Conservation (phyloP, 306 rosid species). For the Rubus idaeus region DNA sequence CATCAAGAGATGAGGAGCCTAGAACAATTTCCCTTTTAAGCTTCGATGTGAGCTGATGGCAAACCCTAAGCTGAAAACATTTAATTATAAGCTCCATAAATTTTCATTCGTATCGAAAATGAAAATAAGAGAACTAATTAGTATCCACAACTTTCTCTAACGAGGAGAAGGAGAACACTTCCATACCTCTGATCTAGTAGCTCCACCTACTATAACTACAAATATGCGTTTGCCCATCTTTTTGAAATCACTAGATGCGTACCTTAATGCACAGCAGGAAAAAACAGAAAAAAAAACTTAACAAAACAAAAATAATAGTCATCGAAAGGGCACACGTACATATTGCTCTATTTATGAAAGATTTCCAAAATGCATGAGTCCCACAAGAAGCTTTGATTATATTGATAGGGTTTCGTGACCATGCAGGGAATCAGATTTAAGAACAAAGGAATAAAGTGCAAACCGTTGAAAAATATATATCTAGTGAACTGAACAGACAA, state of each 20-base stretch:
- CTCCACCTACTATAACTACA: slow-evolving; percentile 89
- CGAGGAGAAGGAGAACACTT: slow-evolving; percentile 1
- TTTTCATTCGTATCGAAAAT: not conserved
- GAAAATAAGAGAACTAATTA: not conserved
- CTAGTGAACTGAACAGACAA: not conserved
- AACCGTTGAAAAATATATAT: too few relatives aligned
- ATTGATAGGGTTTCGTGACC: not conserved
- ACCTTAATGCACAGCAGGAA: slow-evolving; percentile 28
- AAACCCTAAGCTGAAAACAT: slow-evolving; percentile 76
- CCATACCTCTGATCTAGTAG: slow-evolving; percentile 91
- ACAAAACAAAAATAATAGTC: slow-evolving; percentile 29
- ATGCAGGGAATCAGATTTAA: not conserved
- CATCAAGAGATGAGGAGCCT: slow-evolving; percentile 86
- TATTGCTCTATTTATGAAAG: too few relatives aligned
- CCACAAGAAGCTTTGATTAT: not conserved
- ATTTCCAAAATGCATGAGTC: not conserved
- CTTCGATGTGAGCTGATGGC: slow-evolving; percentile 79
- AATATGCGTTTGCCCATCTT: slow-evolving; percentile 85
- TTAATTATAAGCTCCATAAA: slow-evolving; percentile 10
- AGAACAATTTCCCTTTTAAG: slow-evolving; percentile 82
- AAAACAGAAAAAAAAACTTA: too few relatives aligned
- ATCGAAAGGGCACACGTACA: not conserved
- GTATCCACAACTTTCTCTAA: slow-evolving; percentile 1
- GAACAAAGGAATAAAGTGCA: not conserved
- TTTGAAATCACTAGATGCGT: slow-evolving; percentile 74